Evolutionary conservation across 2,329 filamentous ascomycete species (phyloP), one percentile per base, ranked within the genome.

Genomic region (Kalmusia sp.): DNA sequence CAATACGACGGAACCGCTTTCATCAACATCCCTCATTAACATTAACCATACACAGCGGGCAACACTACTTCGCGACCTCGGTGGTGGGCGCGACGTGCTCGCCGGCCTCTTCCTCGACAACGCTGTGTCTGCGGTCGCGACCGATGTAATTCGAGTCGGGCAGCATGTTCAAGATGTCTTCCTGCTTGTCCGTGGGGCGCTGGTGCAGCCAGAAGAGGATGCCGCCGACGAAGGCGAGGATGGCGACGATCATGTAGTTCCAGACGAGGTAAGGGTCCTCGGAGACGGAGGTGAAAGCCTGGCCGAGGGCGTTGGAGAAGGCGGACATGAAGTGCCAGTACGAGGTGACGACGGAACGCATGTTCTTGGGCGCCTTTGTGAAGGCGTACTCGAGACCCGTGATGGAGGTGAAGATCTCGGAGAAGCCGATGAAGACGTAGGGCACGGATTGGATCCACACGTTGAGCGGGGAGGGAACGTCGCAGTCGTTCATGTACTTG

Each of bases 291-390:
- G 84, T 83, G 33, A 90, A 82, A 1, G 87, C 87, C 76, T 91
- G 85, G n/a, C 87, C 87, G 44, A 92, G 76, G 30, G 89, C 88
- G 25, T 86, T 80, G 1, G 86, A 85, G 61, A 92, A 80, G 52
- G 88, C 89, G 25, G 80, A 87, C 81, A 85, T 91, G 77, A 89
- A 87, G 33, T 91, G 80, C 67, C 87, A 87, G 64, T 92, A 79
- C 17, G 84, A 84, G 73, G 78, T 81, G 11, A 93, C 88, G n/a
- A 92, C 80, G 1, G 87, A 89, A 60, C 88, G 87, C 90, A 93
- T 93, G 78, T 91, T 92, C 66, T 83, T 85, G 22, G 90, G 90
- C 0, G 89, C 88, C 75, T 91, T 91, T 70, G 87, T 87, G 77
- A 87, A 92, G 28, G 90, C 90, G 59, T 91, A 91, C 70, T 92